A percentile compares a stretch with the other conserved stretches of the same genome.
Conservation (phyloP, 768 basidiomycete species). For the Russula dissimulans region DNA sequence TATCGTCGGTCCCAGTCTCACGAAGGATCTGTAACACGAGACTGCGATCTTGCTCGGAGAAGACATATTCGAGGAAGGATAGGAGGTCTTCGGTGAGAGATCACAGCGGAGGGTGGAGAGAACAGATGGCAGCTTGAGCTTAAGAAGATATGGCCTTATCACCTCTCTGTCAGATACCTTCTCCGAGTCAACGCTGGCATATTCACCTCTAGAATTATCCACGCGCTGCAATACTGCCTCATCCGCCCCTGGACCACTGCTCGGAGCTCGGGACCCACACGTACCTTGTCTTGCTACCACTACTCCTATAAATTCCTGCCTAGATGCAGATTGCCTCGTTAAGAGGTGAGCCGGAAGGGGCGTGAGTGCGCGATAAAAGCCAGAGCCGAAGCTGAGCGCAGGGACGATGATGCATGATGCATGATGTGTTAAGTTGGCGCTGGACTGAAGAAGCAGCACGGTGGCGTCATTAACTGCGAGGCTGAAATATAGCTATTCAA, state of each 20-base stretch:
- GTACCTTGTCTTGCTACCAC: neutral
- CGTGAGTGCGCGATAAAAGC: conserved; percentile 16
- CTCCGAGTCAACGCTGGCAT: neutral
- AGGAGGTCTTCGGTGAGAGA: too few relatives aligned
- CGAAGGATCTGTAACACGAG: too few relatives aligned
- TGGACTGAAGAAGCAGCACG: conserved; percentile 1
- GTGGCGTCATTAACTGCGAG: conserved; percentile 5
- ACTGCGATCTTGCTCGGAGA: too few relatives aligned
- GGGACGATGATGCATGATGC: too few relatives aligned
- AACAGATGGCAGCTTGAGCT: neutral
- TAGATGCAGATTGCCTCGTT: conserved; percentile 8
- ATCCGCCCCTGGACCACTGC: neutral
- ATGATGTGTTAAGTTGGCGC: neutral
- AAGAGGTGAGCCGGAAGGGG: conserved; percentile 18
- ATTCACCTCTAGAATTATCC: neutral
- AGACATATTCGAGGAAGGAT: too few relatives aligned
- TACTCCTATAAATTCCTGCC: neutral
- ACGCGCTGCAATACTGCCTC: neutral
- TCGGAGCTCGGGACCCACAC: neutral
- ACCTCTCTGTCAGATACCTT: neutral
- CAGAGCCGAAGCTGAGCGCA: conserved; percentile 9
- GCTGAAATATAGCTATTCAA: neutral
- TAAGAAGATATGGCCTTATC: neutral
- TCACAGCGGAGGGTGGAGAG: too few relatives aligned
- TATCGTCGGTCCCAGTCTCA: too few relatives aligned